Evolutionary conservation across 768 basidiomycete genomes (phyloP), one percentile per base, ranked within the genome.

Genomic region (Daedaleopsis nitida): DNA sequence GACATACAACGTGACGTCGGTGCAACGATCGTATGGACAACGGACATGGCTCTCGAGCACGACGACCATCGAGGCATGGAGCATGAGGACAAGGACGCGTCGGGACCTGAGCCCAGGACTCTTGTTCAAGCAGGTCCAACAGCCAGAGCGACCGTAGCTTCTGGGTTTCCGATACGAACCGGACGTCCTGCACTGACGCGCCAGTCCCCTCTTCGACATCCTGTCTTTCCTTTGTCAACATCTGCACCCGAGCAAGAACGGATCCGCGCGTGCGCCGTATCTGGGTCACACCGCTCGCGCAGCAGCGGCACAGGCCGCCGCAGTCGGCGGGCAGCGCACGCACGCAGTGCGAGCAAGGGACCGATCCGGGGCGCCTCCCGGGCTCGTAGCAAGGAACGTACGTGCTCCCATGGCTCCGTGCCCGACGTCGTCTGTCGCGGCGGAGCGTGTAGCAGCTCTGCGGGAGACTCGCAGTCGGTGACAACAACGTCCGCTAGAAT

Each of bases 131-230:
- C 51, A 52, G 32, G 32, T 35, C 51, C 24, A 16, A 52, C 47
- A 12, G 11, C 23, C 47, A 49, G 47, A 49, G 47, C 47, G 23
- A 9, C 47, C 47, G 10, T 21, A 14, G 47, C 3, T 7, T 34
- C 32, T 52, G n/a, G 51, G 34, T 2, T 52, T 52, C 51, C 51
- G 51, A 52, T 37, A 38, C 32, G 14, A 38, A 52, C 51, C 51
- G 51, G 51, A 52, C 23, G 47, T 49, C 9, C 47, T 42, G 23
- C 21, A 49, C 14, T 49, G 47, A 23, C 47, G 47, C 47, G 47
- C 21, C 24, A 32, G 23, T 13, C 12, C 23, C 23, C 14, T 21
- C 47, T 49, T 49, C 21, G 47, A 24, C 21, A 14, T 23, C 47
- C 23, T 49, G 47, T 21, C 47, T 49, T 24, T 21, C 23, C 23